Conservation (phyloP, 306 rosid genomes). For the Vigna angularis region DNA sequence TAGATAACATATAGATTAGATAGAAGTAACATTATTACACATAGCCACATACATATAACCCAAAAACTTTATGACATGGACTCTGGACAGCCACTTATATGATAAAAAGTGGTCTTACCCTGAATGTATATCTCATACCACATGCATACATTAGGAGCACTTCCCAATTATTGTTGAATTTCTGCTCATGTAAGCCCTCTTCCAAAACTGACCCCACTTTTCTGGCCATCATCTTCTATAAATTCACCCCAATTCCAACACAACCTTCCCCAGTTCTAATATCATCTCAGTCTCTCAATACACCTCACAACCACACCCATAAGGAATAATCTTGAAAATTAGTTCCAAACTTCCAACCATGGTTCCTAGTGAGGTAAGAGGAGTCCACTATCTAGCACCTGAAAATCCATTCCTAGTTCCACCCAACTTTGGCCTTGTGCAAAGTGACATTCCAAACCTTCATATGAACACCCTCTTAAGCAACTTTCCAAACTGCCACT, state of each 20-base stretch:
- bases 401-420: slow-evolving; percentile 55
- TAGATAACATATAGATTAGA: slow-evolving; percentile 20
- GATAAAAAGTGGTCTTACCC: slow-evolving; percentile 35
- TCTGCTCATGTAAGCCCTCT: slow-evolving; percentile 60
- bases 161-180: slow-evolving; percentile 59
- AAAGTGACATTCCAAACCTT: slow-evolving; percentile 48
- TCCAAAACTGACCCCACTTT: slow-evolving; percentile 60
- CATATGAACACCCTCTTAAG: slow-evolving; percentile 45
- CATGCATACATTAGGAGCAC: slow-evolving; percentile 53
- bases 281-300: slow-evolving; percentile 31
- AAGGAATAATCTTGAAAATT: slow-evolving; percentile 20
- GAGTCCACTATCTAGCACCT: slow-evolving; percentile 53
- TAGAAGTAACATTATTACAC: slow-evolving; percentile 24
- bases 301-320: slow-evolving; percentile 24
- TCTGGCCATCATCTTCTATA: slow-evolving; percentile 54
- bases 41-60: slow-evolving; percentile 42
- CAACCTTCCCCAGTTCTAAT: slow-evolving; percentile 44
- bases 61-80: slow-evolving; percentile 45
- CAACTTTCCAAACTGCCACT: slow-evolving; percentile 50
- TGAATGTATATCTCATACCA: slow-evolving; percentile 49
- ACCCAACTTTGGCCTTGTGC: slow-evolving; percentile 47
- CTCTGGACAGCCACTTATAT: slow-evolving; percentile 38
- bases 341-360: slow-evolving; percentile 42
- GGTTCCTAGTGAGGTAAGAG: slow-evolving; percentile 68
- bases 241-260: slow-evolving; percentile 53